Base-by-base conservation (phyloP, 768 basidiomycete species). In the Lactifluus pinguis region DNA sequence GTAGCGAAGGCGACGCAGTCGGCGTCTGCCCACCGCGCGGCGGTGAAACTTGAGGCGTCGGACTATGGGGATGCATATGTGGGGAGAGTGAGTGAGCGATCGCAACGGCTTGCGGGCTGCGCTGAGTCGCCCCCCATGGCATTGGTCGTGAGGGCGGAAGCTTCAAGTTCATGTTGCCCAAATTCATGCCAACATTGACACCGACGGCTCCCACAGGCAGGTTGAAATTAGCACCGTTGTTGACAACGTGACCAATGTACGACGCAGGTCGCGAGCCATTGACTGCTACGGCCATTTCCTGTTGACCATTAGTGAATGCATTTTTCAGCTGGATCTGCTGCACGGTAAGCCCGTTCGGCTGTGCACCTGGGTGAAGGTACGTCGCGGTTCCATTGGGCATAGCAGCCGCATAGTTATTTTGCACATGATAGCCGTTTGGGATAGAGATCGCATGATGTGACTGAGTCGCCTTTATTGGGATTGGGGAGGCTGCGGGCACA, bases 281-380 rank as follows among this genome's bases (percentile, higher is more conserved):
- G 36, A 62, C 49, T 53, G 71, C 67, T 55, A 70, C 54, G 45
- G 64, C 19, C 68, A 66, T 54, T 61, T 69, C 66, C 44, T 56
- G 62, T 41, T 66, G 66, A 39, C 67, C 68, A 48, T 68, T 68
- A 2, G 70, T 79, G 60, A 84, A 80, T 4, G 79, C 81, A 9
- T 79, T 72, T 71, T 85, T 85, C 57, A 74, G 78, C 69, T 84
- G 83, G 69, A 86, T 73, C 66, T 86, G 84, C 61, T 86, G 85
- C 19, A 74, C 60, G 38, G 76, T 81, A 49, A 86, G 69, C 2
- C 74, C 73, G 48, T 73, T 75, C 49, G 74, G 76, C 53, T 73
- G 68, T 59, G 65, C 55, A 13, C 74, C 67, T 48, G 67, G 70
- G 61, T 63, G 74, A 72, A 71, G 71, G 67, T 67, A 72, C 8